These are phyloP conservation scores for Diversispora eburnea DNA, from an alignment of 192 early-diverging fungal species.

Conservation along the genomic window DNA sequence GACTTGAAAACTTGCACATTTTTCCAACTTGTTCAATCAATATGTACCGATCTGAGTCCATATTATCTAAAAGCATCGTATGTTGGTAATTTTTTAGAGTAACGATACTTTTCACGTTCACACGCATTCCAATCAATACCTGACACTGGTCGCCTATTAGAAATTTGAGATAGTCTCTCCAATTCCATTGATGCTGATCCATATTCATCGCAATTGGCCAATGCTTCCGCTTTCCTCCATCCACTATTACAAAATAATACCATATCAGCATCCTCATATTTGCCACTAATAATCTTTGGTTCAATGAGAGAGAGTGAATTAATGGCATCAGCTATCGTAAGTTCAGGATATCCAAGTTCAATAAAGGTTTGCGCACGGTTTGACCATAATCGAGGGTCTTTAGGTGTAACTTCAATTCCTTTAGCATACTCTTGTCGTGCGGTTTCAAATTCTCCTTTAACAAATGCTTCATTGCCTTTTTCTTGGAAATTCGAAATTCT, in stretches of 20 bases:
- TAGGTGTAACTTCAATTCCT: not conserved
- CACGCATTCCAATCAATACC: not conserved
- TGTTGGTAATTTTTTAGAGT: not conserved
- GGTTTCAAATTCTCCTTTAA: not conserved
- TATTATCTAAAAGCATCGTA: not conserved
- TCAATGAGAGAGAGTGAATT: too few relatives aligned
- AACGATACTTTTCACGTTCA: not conserved
- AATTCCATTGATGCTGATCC: not conserved
- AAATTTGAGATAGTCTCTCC: not conserved
- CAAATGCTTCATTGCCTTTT: constrained; percentile 4
- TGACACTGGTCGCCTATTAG: not conserved
- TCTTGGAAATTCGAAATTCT: not conserved
- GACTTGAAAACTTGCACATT: not conserved
- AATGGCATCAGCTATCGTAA: too few relatives aligned
- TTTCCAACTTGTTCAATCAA: constrained; percentile 2
- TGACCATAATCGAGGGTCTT: constrained; percentile 11
- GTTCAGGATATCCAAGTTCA: not conserved
- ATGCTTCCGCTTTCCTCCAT: not conserved
- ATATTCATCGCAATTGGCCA: not conserved
- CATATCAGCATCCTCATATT: not conserved
- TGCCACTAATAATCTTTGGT: not conserved
- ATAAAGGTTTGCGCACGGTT: constrained; percentile 9
- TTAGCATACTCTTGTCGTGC: constrained; percentile 5
- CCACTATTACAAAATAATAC: not conserved
- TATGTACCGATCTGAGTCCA: not conserved